Percentiles rank a stretch among this genome's conserved stretches.
Conservation (phyloP, 148 eudicot species). For the Vaccinium darrowii region DNA sequence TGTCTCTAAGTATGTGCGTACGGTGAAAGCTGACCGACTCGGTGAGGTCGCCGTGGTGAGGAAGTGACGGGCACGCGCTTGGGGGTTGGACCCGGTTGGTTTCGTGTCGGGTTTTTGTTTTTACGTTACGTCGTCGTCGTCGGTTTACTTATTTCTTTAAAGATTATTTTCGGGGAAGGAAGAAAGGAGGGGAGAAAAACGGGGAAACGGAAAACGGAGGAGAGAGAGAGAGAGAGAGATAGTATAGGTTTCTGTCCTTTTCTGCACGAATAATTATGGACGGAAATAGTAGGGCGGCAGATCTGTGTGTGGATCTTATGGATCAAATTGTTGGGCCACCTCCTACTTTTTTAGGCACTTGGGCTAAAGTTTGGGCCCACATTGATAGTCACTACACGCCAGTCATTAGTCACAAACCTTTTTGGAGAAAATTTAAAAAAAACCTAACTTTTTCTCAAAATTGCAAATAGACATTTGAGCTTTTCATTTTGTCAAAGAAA, state of each 20-base stretch:
- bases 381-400: neutral
- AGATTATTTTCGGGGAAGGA: neutral
- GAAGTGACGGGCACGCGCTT: neutral
- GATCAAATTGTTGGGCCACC: neutral
- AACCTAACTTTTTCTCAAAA: no score
- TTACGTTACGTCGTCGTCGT: neutral
- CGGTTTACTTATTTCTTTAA: neutral
- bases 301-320: neutral
- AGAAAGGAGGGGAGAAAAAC: neutral
- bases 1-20: neutral
- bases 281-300: neutral
- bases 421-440: no score
- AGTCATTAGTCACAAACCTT: neutral
- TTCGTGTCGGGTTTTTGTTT: neutral
- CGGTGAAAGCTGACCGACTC: slow-evolving; percentile 13
- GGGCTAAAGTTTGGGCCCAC: neutral
- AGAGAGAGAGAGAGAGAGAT: neutral
- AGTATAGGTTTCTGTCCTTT: neutral
- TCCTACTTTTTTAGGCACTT: neutral
- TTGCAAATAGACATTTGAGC: no score
- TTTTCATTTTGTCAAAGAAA: no score
- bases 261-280: neutral
- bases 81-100: neutral
- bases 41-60: slow-evolving; percentile 23
- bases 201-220: neutral